Conservation (phyloP, 805 yeast genomes). For the Teunomyces barrocoloradensis region DNA sequence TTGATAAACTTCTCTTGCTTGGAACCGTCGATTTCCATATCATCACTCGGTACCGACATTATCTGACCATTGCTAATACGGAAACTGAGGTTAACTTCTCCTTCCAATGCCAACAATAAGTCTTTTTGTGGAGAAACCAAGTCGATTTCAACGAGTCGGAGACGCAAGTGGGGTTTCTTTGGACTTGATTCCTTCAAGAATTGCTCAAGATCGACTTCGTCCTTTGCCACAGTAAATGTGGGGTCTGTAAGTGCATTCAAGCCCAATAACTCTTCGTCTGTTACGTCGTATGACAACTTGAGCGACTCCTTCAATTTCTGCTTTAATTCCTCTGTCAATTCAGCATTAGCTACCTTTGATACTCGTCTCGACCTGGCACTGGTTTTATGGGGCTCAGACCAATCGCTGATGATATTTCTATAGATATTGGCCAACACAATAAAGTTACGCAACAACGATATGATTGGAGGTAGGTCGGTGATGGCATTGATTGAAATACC, state of each 20-base stretch:
- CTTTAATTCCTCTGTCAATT: constrained; percentile 20
- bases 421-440: constrained; percentile 24
- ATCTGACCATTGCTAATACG: constrained; percentile 30
- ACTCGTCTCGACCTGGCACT: constrained; percentile 5
- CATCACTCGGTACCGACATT: constrained; percentile 7
- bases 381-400: background rate
- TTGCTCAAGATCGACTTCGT: constrained; percentile 19
- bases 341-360: constrained; percentile 10
- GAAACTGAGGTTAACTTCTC: constrained; percentile 16
- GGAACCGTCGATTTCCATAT: constrained; percentile 20
- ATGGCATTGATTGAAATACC: constrained; percentile 22
- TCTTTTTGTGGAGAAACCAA: constrained; percentile 23
- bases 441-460: constrained; percentile 33
- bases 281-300: constrained; percentile 33
- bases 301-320: constrained; percentile 33
- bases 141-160: constrained; percentile 24
- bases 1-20: constrained; percentile 17
- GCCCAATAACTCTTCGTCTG: constrained; percentile 39
- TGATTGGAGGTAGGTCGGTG: constrained; percentile 20
- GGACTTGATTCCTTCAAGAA: constrained; percentile 19
- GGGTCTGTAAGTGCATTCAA: constrained; percentile 29
- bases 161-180: constrained; percentile 8
- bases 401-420: constrained; percentile 1
- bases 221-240: constrained; percentile 13
- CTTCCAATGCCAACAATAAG: constrained; percentile 18